phyloP scores from a whole-genome alignment of 2,329 filamentous ascomycete species.

The Penicillium brevicompactum region DNA sequence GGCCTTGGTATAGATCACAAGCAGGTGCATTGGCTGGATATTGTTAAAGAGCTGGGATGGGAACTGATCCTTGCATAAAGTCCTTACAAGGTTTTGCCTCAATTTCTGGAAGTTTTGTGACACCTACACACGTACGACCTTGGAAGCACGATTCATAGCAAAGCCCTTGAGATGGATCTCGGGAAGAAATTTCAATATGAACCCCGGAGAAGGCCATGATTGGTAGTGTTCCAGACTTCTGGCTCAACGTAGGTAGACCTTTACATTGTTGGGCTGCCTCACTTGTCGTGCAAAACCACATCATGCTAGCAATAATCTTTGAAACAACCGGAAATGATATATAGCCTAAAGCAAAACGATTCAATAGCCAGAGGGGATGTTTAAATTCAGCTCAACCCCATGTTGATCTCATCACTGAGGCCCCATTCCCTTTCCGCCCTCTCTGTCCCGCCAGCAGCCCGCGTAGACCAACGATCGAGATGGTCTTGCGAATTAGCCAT shows the following conservation, averaged over 20 bases:
- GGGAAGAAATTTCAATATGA: too few species aligned
- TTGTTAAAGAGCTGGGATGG: conserved; percentile 35
- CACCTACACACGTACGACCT: too few species aligned
- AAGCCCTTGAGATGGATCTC: too few species aligned
- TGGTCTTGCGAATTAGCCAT: conserved; percentile 48
- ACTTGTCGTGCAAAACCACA: too few species aligned
- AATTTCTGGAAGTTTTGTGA: too few species aligned
- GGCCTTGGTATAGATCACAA: neutral
- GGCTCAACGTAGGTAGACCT: too few species aligned
- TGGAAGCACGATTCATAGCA: too few species aligned
- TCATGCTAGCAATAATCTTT: neutral
- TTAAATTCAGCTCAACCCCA: conserved; percentile 71
- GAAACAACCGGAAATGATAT: neutral
- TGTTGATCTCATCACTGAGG: conserved; percentile 79
- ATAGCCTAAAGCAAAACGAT: neutral
- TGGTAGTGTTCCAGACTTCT: too few species aligned
- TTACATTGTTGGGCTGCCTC: too few species aligned
- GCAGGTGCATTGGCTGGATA: conserved; percentile 34
- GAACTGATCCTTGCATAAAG: conserved; percentile 35
- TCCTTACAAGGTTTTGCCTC: too few species aligned
- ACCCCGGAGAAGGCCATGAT: too few species aligned
- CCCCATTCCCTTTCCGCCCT: conserved; percentile 65
- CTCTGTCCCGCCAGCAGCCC: conserved; percentile 56
- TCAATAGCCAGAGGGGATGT: neutral
- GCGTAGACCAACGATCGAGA: conserved; percentile 56